phyloP scores from a whole-genome alignment of 2,329 filamentous ascomycete species.

The Claviceps capensis region DNA sequence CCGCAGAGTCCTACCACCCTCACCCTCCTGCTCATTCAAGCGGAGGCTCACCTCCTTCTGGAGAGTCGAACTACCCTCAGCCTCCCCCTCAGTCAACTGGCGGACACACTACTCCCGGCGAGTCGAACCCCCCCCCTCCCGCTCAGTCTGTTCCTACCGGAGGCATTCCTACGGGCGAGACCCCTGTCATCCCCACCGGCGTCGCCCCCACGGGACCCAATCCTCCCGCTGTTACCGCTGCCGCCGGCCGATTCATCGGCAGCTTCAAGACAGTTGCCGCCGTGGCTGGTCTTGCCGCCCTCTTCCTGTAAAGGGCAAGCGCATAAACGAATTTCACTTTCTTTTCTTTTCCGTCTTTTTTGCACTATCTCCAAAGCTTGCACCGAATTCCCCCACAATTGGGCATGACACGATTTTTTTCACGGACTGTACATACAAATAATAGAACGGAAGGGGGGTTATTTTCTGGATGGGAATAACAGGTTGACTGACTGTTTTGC shows the following conservation, averaged over 20 bases:
- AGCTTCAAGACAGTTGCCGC: constrained; percentile 17
- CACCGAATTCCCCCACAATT: not conserved
- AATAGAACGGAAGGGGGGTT: too few relatives aligned
- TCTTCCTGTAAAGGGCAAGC: constrained; percentile 10
- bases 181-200: not conserved
- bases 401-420: not conserved
- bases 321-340: not conserved
- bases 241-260: constrained; percentile 18
- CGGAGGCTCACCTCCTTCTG: not conserved
- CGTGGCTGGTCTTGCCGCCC: constrained; percentile 18
- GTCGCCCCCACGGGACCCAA: not conserved
- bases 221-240: constrained; percentile 15
- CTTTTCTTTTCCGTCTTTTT: not conserved
- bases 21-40: not conserved
- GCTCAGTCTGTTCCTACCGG: not conserved
- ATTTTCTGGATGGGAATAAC: too few relatives aligned
- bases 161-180: not conserved
- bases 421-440: too few relatives aligned
- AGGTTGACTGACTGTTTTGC: too few relatives aligned
- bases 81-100: not conserved
- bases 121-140: not conserved
- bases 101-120: not conserved
- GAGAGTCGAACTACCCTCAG: not conserved
- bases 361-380: not conserved
- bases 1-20: not conserved